Base-by-base conservation (phyloP, 2,329 filamentous ascomycete genomes). In the Aspergillus sp. region DNA sequence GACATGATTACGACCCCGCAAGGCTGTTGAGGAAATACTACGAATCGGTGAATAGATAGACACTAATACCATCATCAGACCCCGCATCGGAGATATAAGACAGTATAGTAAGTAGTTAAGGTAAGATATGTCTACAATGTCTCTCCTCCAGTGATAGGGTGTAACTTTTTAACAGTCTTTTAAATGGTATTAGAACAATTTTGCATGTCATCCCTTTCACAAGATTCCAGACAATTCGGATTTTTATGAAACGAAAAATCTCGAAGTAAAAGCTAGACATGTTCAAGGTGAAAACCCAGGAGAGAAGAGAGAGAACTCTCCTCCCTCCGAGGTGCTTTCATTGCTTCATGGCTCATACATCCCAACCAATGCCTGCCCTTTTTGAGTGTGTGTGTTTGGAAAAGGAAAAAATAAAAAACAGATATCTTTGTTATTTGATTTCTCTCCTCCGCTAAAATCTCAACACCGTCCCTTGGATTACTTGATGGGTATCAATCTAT, bases 401-500 rank as follows among this genome's bases (percentile, higher is more conserved):
- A 58, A 62, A 61, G 58, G 60, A 70, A 68, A 68, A 68, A 66
- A 71, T 55, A 63, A 53, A 61, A 59, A 59, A 60, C 61, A 63
- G 60, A 59, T 57, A 55, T 57, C 57, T 57, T 58, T 36, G 55
- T 52, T 62, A 45, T 55, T 62, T 60, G 53, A 60, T 60, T 63
- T 56, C 64, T 63, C 66, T 67, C 66, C 65, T 65, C 65, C 65
- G 65, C 62, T 64, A 61, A 63, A 63, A 61, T 45, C 49, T 43
- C 54, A 43, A 47, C 25, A 36, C 17, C 30, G 17, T 36, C 47
- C 36, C 39, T 25, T 50, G 39, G 32, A 36, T 52, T n/a, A 36
- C n/a, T 36, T 43, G n/a, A 30, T n/a, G 23, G 36, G 51, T 39
- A 13, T 30, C 30, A 64, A 72, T 75, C 72, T 91, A 93, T 83